Evolutionary conservation across 371 early-diverging fungal genomes (phyloP), one percentile per base, ranked within the genome.

Genomic region (Haplosporangium sp.): DNA sequence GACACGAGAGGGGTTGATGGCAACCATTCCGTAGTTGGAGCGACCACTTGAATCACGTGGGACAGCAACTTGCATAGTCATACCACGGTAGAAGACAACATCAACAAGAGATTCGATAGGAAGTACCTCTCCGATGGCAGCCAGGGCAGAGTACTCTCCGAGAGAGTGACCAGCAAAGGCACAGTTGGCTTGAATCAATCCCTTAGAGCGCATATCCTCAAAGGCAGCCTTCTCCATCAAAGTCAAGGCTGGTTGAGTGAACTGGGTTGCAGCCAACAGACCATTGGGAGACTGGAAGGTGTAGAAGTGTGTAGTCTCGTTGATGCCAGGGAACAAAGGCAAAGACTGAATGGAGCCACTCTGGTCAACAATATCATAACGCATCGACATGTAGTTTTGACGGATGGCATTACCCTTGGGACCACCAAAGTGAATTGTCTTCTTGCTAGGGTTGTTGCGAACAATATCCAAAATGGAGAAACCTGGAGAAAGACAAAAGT

Each of bases 61-160:
- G 44, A 97, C 98, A 58, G 97, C 95, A 48, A 92, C 92, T 84
- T 97, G 98, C 98, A 98, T 97, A 20, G 95, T 96, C 94, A 97
- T 93, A 75, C 98, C 98, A 84, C 98, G 96, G 85, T 96, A 97
- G 85, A 98, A 98, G 50, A 95, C 95, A 59, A 98, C 94, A 76
- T 98, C 98, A 63, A 96, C 95, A 27, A 96, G 85, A 35, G 93
- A 86, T 78, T 95, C 94, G 71, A 97, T 90, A 27, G 95, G 91
- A 64, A 98, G 84, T 1, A 97, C 95, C 74, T 94, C 92, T 77
- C 96, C 97, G 58, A 98, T 93, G 34, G 98, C 90, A 38, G 95
- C 92, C 61, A 98, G 89, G 65, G 95, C 97, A 81, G 97, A 95
- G 77, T 98, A 98, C 81, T 98, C 98, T 82, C 98, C 98, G 60